Evolutionary conservation across 2,329 filamentous ascomycete genomes (phyloP), one percentile per base, ranked within the genome.

Genomic region (Xylariaceae sp.): DNA sequence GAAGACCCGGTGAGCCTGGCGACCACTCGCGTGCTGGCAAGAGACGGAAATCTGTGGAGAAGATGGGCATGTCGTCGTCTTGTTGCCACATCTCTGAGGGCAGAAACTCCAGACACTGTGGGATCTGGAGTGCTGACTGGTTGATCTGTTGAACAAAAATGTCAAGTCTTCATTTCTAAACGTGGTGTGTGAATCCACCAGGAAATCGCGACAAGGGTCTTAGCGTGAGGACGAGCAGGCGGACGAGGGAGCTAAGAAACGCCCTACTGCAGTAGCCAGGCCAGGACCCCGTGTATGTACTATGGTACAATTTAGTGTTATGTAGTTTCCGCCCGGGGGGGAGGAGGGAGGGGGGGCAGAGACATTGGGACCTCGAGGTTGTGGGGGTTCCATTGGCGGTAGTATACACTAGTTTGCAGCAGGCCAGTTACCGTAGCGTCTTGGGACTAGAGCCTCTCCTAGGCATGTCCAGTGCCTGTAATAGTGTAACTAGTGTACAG

Each of bases 101-200:
- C 45, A 51, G 34, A n/a, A 44, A 35, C 39, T 56, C 50, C 44
- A 57, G 58, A 49, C 58, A 52, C 51, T 30, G 42, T 54, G 30
- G 42, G 56, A 15, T 44, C 18, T 47, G 55, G n/a, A 13, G 2
- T 59, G 53, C 39, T 57, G 52, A 53, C 47, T 49, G 51, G 58
- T 17, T 56, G 50, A 56, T 30, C 55, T 54, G 51, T 18, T 53
- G 34, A 51, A 34, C 49, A 52, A 45, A 56, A 53, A 55, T 44
- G 55, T 34, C 57, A 59, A 58, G 18, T 52, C 55, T 35, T 60
- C 60, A 60, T 60, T 60, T 58, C 44, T 50, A 30, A 60, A 60
- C 48, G 51, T 64, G 63, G 63, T 63, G 61, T 64, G 63, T 62
- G 23, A 61, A 66, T 64, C 62, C 62, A 64, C 62, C 59, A 34